Base-by-base conservation (phyloP, 75 land plant genomes). In the Gnetum montanum region DNA sequence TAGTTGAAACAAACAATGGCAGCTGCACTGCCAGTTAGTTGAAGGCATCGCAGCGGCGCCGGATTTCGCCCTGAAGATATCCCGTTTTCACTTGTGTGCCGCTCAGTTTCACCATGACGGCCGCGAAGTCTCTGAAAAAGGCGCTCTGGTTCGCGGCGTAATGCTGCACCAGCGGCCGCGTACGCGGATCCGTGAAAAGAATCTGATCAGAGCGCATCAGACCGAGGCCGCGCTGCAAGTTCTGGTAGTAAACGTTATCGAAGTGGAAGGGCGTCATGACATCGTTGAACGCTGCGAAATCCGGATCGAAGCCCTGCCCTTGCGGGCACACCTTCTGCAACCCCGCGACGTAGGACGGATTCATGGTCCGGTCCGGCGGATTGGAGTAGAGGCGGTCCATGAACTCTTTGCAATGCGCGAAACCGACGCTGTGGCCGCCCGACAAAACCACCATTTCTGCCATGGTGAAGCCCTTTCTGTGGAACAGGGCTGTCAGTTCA, bases 341-440 rank as follows among this genome's bases (percentile, higher is more conserved):
- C 34, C 62, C 71, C 28, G 31, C 37, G 0, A 80, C 79, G 41
- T 56, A 82, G 15, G 30, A 31, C 0, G 82, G 74, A 58, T 72
- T 70, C 53, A 83, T 64, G 6, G 65, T 23, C 1, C 76, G 70
- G 23, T 74, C 79, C 20, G 26, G 19, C 4, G 59, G 43, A 31
- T 36, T 12, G 11, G 10, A 5, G 61, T 73, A 73, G 27, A 73
- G 31, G 36, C 70, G 15, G 6, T 10, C 45, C 58, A 26, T 52
- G 66, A 82, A 78, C 38, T 74, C 64, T n/a, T 57, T 60, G 68
- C 85, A 82, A 38, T 78, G 85, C 1, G 82, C 58, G 40, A 74
- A 67, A 11, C 85, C 85, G 24, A 78, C 58, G 3, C 82, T 61
- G 67, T 82, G 85, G 6, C 62, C 78, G 0, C 85, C 81, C 18